Conservation (phyloP, 768 basidiomycete species). For the Mycena latifolia region DNA sequence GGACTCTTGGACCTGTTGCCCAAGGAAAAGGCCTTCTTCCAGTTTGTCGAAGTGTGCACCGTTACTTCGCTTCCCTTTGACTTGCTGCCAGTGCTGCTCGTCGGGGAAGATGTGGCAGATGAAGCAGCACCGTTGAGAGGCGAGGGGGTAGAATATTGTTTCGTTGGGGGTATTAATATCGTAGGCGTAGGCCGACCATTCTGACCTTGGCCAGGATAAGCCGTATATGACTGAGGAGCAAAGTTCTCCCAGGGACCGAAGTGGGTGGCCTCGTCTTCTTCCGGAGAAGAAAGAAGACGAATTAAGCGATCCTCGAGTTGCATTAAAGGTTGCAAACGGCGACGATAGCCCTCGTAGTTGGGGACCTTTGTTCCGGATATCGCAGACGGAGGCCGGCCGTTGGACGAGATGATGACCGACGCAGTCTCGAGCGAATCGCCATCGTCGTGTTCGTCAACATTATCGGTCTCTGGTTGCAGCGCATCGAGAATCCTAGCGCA, state of each 20-base stretch:
- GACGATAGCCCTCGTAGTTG: conserved; percentile 73
- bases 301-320: conserved; percentile 80
- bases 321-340: conserved; percentile 73
- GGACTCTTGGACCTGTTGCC: conserved; percentile 71
- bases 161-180: conserved; percentile 58
- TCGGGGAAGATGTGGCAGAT: conserved; percentile 39
- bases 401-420: conserved; percentile 62
- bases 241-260: conserved; percentile 59
- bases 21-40: conserved; percentile 77
- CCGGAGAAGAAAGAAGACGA: conserved; percentile 73
- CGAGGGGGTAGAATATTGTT: conserved; percentile 46
- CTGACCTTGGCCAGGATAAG: conserved; percentile 36
- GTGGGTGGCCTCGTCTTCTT: conserved; percentile 78
- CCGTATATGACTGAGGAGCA: conserved; percentile 37
- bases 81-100: conserved; percentile 50
- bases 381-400: conserved; percentile 64
- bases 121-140: conserved; percentile 41
- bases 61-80: conserved; percentile 64
- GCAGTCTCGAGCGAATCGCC: conserved; percentile 63
- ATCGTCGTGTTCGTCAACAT: conserved; percentile 70
- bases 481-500: conserved; percentile 77
- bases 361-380: conserved; percentile 63
- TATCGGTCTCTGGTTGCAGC: conserved; percentile 73
- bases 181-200: conserved; percentile 65
- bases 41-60: conserved; percentile 72